Conservation (phyloP, 2,329 filamentous ascomycete genomes). For the Leptoxyphium fumago region DNA sequence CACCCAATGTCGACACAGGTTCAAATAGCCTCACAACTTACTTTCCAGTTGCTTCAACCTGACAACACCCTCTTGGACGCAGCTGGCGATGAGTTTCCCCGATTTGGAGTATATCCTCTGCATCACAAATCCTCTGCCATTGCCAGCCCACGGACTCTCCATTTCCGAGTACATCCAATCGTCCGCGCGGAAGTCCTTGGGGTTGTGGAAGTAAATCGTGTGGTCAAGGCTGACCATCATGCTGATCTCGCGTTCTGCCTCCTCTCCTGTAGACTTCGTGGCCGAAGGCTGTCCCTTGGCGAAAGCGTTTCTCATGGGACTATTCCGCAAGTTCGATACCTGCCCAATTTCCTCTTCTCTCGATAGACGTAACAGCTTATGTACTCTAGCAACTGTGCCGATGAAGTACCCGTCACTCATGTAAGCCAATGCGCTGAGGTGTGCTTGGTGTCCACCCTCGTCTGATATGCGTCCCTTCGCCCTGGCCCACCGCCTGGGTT, state of each 20-base stretch:
- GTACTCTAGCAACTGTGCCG: constrained; percentile 68
- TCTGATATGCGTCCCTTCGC: constrained; percentile 59
- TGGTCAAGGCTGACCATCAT: constrained; percentile 80
- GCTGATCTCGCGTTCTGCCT: constrained; percentile 46
- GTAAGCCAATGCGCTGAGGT: constrained; percentile 80
- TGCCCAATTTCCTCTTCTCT: constrained; percentile 39
- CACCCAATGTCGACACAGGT: no score
- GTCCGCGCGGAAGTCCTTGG: constrained; percentile 35
- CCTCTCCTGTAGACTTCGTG: constrained; percentile 11
- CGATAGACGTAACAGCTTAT: constrained; percentile 54
- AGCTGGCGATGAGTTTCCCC: constrained; percentile 61
- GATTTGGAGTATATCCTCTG: constrained; percentile 60
- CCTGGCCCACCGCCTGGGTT: constrained; percentile 54
- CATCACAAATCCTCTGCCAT: constrained; percentile 60
- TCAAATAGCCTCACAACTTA: no score
- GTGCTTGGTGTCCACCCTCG: constrained; percentile 60
- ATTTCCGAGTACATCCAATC: constrained; percentile 72
- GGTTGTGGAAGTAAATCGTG: constrained; percentile 40
- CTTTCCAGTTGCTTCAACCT: not conserved
- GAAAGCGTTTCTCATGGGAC: constrained; percentile 24
- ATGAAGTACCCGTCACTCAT: constrained; percentile 91
- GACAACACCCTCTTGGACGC: constrained; percentile 52
- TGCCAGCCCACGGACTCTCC: constrained; percentile 66
- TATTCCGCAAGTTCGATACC: not conserved
- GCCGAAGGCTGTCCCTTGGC: constrained; percentile 6